Evolutionary conservation across 2,329 filamentous ascomycete species (phyloP).

Genomic region (Colletotrichum graminicola): DNA sequence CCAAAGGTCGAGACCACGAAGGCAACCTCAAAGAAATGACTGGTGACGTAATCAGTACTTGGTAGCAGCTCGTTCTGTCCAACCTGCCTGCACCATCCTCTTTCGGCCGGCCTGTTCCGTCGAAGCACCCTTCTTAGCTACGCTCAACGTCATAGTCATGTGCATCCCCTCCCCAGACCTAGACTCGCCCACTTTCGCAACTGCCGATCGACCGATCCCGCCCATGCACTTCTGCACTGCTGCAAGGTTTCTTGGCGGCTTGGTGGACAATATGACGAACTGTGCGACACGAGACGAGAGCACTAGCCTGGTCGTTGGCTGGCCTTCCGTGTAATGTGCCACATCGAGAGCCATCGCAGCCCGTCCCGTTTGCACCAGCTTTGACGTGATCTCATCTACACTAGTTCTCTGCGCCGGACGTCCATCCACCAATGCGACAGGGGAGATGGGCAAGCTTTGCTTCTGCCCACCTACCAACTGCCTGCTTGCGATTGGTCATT

Average conservation of each 20-base stretch:
- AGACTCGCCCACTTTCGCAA: slow-evolving; percentile 22
- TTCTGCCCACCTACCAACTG: slow-evolving; percentile 13
- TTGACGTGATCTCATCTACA: slow-evolving; percentile 28
- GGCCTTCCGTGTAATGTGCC: slow-evolving; percentile 7
- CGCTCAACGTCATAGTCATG: slow-evolving; percentile 33
- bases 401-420: neutral
- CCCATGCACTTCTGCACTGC: slow-evolving; percentile 12
- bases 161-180: slow-evolving; percentile 12
- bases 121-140: neutral
- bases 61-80: neutral
- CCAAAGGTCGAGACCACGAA: neutral
- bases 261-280: slow-evolving; percentile 36
- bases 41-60: slow-evolving; percentile 28
- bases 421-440: neutral
- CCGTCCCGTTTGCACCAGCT: slow-evolving; percentile 27
- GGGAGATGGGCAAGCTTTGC: slow-evolving; percentile 2
- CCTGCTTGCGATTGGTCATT: neutral
- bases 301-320: slow-evolving; percentile 23
- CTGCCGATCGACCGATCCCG: slow-evolving; percentile 26
- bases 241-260: slow-evolving; percentile 30
- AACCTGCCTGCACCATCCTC: neutral
- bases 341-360: slow-evolving; percentile 21
- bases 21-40: neutral
- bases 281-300: slow-evolving; percentile 11
- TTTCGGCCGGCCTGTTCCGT: slow-evolving; percentile 9